Percentiles rank a stretch among this genome's conserved stretches.
Conservation (phyloP, 2,329 filamentous ascomycete species). For the Cryphonectria carpinicola region DNA sequence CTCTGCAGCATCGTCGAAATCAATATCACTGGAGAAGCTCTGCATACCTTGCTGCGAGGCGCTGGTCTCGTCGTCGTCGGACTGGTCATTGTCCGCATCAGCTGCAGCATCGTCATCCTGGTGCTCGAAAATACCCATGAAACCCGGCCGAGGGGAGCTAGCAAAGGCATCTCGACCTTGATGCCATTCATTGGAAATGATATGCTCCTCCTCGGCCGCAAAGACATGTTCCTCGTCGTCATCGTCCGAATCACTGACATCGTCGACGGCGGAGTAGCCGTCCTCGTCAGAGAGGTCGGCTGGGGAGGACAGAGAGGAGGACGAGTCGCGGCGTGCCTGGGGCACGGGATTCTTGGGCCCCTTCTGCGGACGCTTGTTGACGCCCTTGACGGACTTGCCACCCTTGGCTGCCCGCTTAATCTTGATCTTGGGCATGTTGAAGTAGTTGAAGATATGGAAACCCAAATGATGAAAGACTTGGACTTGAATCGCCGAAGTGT, state of each 20-base stretch:
- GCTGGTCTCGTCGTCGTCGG: constrained; percentile 44
- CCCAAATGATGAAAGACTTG: neutral
- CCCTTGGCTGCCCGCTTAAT: constrained; percentile 23
- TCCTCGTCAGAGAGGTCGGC: constrained; percentile 67
- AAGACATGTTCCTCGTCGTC: constrained; percentile 80
- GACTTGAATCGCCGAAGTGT: neutral
- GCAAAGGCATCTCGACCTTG: constrained; percentile 41
- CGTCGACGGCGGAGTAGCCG: constrained; percentile 76
- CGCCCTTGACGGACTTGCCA: constrained; percentile 29
- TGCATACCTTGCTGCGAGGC: constrained; percentile 41
- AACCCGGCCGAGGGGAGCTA: constrained; percentile 56
- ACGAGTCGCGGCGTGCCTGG: constrained; percentile 53
- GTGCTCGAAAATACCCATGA: constrained; percentile 9
- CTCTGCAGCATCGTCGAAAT: constrained; percentile 45
- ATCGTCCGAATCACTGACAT: constrained; percentile 76
- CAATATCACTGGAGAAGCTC: constrained; percentile 3
- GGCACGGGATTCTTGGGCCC: constrained; percentile 23
- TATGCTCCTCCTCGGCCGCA: constrained; percentile 77
- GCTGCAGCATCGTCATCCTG: constrained; percentile 37
- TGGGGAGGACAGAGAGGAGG: constrained; percentile 60
- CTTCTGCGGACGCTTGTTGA: constrained; percentile 24
- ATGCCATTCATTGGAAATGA: constrained; percentile 55
- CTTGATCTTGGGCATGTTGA: constrained; percentile 24
- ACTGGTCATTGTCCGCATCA: constrained; percentile 46
- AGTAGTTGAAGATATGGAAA: neutral